These are phyloP conservation scores for Teunomyces atbi DNA, from an alignment of 805 yeast species.

Conservation along the genomic window DNA sequence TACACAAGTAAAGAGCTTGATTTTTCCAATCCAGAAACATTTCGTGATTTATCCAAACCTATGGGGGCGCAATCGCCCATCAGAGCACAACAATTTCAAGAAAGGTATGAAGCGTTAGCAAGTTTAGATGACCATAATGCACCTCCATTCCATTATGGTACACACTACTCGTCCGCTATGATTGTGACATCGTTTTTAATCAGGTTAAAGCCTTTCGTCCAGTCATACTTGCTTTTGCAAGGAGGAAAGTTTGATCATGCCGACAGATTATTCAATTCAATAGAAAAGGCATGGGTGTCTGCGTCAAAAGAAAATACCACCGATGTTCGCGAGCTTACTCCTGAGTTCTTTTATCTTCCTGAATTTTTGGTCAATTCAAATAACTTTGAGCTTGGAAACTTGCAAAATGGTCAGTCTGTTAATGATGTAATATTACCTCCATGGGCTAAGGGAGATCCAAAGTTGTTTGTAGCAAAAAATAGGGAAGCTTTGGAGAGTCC, in stretches of 20 bases:
- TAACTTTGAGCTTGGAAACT: slow-evolving; percentile 63
- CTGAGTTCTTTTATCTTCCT: slow-evolving; percentile 82
- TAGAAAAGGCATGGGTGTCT: slow-evolving; percentile 77
- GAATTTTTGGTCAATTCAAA: slow-evolving; percentile 71
- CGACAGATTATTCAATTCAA: slow-evolving; percentile 72
- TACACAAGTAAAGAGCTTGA: slow-evolving; percentile 72
- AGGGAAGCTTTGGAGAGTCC: slow-evolving; percentile 83
- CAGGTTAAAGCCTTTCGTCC: slow-evolving; percentile 76
- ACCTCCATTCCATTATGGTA: slow-evolving; percentile 88
- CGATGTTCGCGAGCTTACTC: slow-evolving; percentile 83
- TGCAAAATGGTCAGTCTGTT: slow-evolving; percentile 61
- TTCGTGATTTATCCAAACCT: slow-evolving; percentile 77
- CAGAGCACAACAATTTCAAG: slow-evolving; percentile 63
- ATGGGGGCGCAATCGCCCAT: slow-evolving; percentile 81
- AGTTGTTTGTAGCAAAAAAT: slow-evolving; percentile 68
- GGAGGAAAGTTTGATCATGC: slow-evolving; percentile 91
- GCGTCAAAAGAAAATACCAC: slow-evolving; percentile 79
- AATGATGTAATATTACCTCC: slow-evolving; percentile 70
- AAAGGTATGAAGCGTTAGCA: slow-evolving; percentile 67
- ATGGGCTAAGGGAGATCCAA: slow-evolving; percentile 82
- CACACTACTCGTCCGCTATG: slow-evolving; percentile 93
- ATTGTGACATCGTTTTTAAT: slow-evolving; percentile 80
- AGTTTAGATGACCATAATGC: slow-evolving; percentile 56
- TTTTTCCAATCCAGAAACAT: slow-evolving; percentile 56
- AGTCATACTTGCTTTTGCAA: slow-evolving; percentile 73